Conservation (phyloP, 805 yeast genomes). For the Candida piceae region DNA sequence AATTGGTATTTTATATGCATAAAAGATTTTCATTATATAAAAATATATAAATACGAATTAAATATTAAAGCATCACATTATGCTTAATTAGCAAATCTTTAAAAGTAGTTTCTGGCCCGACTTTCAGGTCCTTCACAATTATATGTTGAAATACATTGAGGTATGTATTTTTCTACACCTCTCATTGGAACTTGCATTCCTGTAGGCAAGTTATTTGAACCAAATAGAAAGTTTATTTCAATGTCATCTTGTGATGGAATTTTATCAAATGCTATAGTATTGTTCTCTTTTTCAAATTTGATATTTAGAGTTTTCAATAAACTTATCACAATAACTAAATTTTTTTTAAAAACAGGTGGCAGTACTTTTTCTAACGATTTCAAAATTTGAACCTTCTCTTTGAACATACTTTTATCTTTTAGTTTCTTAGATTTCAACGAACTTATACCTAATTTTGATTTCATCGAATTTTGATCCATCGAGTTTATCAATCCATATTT, state of each 20-base stretch:
- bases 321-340: conserved; percentile 11
- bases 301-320: conserved; percentile 18
- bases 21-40: not conserved
- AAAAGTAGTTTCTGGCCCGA: conserved; percentile 4
- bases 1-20: conserved; percentile 60
- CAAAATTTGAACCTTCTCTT: conserved; percentile 14
- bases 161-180: conserved; percentile 12
- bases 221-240: conserved; percentile 13
- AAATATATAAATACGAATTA: not conserved
- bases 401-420: conserved; percentile 18
- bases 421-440: conserved; percentile 9
- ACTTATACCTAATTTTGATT: conserved; percentile 19
- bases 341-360: conserved; percentile 17
- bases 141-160: conserved; percentile 12
- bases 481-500: conserved; percentile 21
- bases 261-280: conserved; percentile 17
- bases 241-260: conserved; percentile 12
- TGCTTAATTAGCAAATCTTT: too few relatives aligned
- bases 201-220: conserved; percentile 18
- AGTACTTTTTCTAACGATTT: conserved; percentile 8
- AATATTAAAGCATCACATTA: too few relatives aligned
- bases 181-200: conserved; percentile 24
- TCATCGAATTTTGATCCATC: conserved; percentile 23
- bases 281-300: conserved; percentile 22
- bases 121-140: not conserved